A percentile compares a stretch with the other conserved stretches of the same genome.
Conservation (phyloP, 345 rosid species). For the Salix brachista region DNA sequence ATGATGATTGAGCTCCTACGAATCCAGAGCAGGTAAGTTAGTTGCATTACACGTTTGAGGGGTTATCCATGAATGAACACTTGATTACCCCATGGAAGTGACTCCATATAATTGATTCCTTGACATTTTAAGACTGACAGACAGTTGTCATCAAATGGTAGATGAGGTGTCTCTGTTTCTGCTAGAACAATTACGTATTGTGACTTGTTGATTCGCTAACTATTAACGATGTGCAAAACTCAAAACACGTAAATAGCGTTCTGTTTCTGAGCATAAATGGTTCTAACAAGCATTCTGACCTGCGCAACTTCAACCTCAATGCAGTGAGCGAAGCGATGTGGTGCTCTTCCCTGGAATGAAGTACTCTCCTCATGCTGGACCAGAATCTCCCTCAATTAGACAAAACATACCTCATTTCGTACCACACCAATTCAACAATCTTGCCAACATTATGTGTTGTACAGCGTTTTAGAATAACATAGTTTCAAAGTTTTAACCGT, state of each 20-base stretch:
- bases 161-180: neutral
- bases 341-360: constrained; percentile 5
- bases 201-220: neutral
- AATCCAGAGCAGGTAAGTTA: constrained; percentile 28
- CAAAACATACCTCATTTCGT: neutral
- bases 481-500: neutral
- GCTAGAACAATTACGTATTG: neutral
- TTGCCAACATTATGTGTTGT: constrained; percentile 19
- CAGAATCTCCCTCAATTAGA: neutral
- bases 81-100: neutral
- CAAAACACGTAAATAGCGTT: neutral
- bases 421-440: constrained; percentile 1
- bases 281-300: neutral
- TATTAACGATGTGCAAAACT: neutral
- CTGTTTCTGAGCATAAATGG: neutral
- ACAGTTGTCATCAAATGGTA: too few species aligned
- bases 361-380: neutral
- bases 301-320: neutral
- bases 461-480: constrained; percentile 14
- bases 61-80: neutral
- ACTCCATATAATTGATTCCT: neutral
- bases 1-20: constrained; percentile 38
- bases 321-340: constrained; percentile 18
- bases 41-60: constrained; percentile 4
- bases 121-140: neutral